Evolutionary conservation across 352 stramenopile species (phyloP), one percentile per base, ranked within the genome.

Genomic region (Phytopythium aichiense): DNA sequence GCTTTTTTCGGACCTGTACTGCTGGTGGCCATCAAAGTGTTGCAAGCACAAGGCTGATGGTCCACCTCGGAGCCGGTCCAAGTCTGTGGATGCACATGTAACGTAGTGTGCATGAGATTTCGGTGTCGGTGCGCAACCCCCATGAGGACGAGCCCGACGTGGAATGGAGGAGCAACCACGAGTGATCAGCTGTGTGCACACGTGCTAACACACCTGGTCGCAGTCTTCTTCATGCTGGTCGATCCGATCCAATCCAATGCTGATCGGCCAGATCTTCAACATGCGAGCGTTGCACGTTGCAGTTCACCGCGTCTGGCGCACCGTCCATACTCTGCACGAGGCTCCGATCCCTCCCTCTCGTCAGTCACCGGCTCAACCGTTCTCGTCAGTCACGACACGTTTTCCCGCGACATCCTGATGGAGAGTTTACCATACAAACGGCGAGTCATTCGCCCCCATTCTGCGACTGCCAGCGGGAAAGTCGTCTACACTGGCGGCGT

Each of bases 401-500:
- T 46, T 45, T 46, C 40, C 40, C 40, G 40, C 40, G 15, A n/a
- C 40, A 46, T 49, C 43, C 22, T 25, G 43, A 46, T 46, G 40
- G 40, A 46, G 5, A 23, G 20, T 13, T 11, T 6, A 28, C 7
- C 49, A 38, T 55, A 35, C 49, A 55, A 25, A n/a, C 5, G 9
- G 0, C 49, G 35, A 55, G 49, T 38, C 20, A 23, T 55, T 37
- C 18, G 23, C 25, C 7, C 12, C 25, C 1, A 5, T 55, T 11
- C 0, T 12, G 15, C 8, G n/a, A 50, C 22, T 6, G 45, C 8
- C 2, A 55, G 23, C 49, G 49, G 49, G 49, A 55, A 55, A 55
- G 49, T 55, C 25, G 49, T 55, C 49, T 37, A 55, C 49, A 55
- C 49, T n/a, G n/a, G n/a, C 35, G 7, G 43, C 43, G n/a, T 25